Evolutionary conservation across 441 rosid genomes (phyloP), one percentile per base, ranked within the genome.

Genomic region (Omphalea diandra): DNA sequence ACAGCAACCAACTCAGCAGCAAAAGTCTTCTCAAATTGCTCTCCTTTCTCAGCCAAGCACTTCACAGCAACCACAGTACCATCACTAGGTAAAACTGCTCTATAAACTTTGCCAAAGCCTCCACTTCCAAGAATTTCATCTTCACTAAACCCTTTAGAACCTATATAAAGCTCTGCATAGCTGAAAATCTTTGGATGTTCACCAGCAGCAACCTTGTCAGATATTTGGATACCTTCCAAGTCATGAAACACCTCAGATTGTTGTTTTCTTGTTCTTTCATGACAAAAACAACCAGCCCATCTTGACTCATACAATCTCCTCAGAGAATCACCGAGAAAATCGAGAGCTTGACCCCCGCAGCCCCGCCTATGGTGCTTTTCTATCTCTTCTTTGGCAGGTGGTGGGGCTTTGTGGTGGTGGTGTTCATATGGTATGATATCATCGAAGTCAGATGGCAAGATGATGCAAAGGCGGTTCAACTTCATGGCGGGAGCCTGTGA

Each of bases 21-120:
- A 29, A 94, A 92, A 22, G 97, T 89, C 76, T 89, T 94, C 83
- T 92, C 96, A 63, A 92, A 94, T n/a, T 87, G 80, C 68, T 90
- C 98, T n/a, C 99, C 97, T 78, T 80, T 87, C 81, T 90, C 98
- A 0, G 88, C 90, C 83, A 94, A 78, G 79, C 97, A 90, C 74
- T 94, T 94, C 11, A 94, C 97, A 0, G 97, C 99, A 14, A 89
- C 97, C 32, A 73, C 84, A 10, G 97, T 83, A 6, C 93, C 97
- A 53, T 94, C 97, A 67, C 99, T 92, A 0, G 99, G 99, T 52
- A 94, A 69, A 75, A 84, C 76, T 5, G 99, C 96, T 64, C 82
- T 83, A 50, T 89, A 92, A 40, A 92, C 98, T 43, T 71, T 85
- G 1, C 97, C 99, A 62, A 92, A 94, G 15, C 96, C 98, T 50